A percentile compares a stretch with the other conserved stretches of the same genome.
phyloP scores from a whole-genome alignment of 2,329 filamentous ascomycete species.

The Sphaceloma murrayae region DNA sequence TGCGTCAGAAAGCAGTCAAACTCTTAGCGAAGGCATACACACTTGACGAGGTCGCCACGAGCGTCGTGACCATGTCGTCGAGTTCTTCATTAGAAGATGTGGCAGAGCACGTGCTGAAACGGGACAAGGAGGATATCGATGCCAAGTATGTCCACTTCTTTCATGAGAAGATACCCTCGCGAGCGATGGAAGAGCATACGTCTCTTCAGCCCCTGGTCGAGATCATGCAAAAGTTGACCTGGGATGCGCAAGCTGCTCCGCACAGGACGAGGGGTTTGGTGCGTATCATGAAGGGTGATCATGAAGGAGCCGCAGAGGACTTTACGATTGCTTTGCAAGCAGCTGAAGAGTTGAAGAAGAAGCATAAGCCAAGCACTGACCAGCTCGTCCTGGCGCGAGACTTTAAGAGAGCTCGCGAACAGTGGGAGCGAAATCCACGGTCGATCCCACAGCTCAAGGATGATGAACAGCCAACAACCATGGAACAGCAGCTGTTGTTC shows the following conservation, averaged over 20 bases:
- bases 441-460: slow-evolving; percentile 46
- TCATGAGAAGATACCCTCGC: slow-evolving; percentile 75
- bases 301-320: slow-evolving; percentile 58
- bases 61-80: slow-evolving; percentile 74
- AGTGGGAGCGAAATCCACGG: slow-evolving; percentile 31
- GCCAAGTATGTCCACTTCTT: slow-evolving; percentile 89
- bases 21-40: slow-evolving; percentile 69
- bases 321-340: slow-evolving; percentile 57
- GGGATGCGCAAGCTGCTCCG: slow-evolving; percentile 56
- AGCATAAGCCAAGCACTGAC: slow-evolving; percentile 40
- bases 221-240: slow-evolving; percentile 54
- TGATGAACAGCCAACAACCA: slow-evolving; percentile 61
- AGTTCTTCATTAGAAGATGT: slow-evolving; percentile 69
- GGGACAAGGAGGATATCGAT: slow-evolving; percentile 56
- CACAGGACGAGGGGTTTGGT: slow-evolving; percentile 66
- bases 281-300: slow-evolving; percentile 66
- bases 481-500: slow-evolving; percentile 66
- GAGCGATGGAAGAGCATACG: slow-evolving; percentile 63
- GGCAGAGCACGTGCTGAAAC: slow-evolving; percentile 60
- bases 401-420: slow-evolving; percentile 30
- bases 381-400: slow-evolving; percentile 45
- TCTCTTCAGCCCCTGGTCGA: slow-evolving; percentile 57
- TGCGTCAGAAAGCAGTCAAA: slow-evolving; percentile 70
- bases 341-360: slow-evolving; percentile 33
- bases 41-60: slow-evolving; percentile 73